These are phyloP conservation scores for Fraxinus latifolia DNA, from an alignment of 305 asterid genomes.

Conservation along the genomic window DNA sequence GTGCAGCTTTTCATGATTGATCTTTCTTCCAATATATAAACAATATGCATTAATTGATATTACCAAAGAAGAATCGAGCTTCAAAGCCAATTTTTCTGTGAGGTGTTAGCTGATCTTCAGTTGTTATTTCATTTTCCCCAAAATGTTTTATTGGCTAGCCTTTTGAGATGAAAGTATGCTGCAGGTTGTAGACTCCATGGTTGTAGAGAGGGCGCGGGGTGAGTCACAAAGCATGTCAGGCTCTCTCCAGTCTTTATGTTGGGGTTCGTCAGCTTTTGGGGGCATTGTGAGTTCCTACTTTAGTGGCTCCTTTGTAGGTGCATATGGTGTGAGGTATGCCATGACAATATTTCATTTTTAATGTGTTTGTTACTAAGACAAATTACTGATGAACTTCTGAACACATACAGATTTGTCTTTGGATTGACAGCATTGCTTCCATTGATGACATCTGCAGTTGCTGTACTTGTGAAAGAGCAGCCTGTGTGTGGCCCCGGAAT, in stretches of 20 bases:
- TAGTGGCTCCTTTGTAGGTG: slow-evolving; percentile 87
- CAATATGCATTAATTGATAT: not conserved
- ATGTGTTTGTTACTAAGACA: slow-evolving; percentile 5
- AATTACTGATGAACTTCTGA: slow-evolving; percentile 7
- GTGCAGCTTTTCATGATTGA: not conserved
- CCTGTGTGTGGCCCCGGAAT: slow-evolving; percentile 41
- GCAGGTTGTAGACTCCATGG: slow-evolving; percentile 98
- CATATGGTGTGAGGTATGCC: slow-evolving; percentile 87
- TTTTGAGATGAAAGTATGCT: slow-evolving; percentile 29
- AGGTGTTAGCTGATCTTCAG: slow-evolving; percentile 1
- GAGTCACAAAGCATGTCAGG: slow-evolving; percentile 97
- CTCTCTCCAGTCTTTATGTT: slow-evolving; percentile 91
- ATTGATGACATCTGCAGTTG: slow-evolving; percentile 84
- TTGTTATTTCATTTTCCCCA: slow-evolving; percentile 13
- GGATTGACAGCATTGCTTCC: slow-evolving; percentile 94
- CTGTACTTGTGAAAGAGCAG: slow-evolving; percentile 84
- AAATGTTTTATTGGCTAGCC: slow-evolving; percentile 4
- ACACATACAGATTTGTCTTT: slow-evolving; percentile 72
- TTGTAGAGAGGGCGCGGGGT: slow-evolving; percentile 96
- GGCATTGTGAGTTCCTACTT: slow-evolving; percentile 86
- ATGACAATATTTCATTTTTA: not conserved
- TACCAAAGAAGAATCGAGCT: not conserved
- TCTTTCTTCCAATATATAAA: not conserved
- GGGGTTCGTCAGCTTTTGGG: slow-evolving; percentile 98
- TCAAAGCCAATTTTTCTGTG: slow-evolving; percentile 7